Conservation (phyloP, 2,329 filamentous ascomycete genomes). For the Venturia nashicola region DNA sequence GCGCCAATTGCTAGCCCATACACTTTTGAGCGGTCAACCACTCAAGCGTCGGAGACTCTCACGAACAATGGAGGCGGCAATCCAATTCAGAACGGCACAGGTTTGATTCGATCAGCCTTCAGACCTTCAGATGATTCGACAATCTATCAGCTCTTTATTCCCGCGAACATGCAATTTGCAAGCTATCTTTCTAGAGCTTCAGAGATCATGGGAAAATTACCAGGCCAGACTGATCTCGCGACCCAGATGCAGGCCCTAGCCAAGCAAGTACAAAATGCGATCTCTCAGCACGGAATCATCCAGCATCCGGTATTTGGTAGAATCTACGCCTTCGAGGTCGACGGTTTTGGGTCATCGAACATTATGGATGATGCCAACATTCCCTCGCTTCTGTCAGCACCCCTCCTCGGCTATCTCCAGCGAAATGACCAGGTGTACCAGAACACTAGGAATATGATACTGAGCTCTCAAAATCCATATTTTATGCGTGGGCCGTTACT, state of each 20-base stretch:
- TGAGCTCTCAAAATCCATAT: conserved; percentile 35
- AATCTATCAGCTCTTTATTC: conserved; percentile 37
- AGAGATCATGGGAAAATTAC: conserved; percentile 25
- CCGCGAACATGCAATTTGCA: conserved; percentile 59
- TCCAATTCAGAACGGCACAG: conserved; percentile 35
- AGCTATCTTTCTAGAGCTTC: conserved; percentile 44
- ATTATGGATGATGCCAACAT: conserved; percentile 66
- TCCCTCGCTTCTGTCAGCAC: conserved; percentile 52
- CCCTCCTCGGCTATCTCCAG: conserved; percentile 47
- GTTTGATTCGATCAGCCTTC: conserved; percentile 37
- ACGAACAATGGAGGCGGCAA: conserved; percentile 42
- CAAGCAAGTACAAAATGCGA: conserved; percentile 26
- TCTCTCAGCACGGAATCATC: conserved; percentile 33
- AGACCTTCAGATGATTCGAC: conserved; percentile 38
- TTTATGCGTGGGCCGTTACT: conserved; percentile 37
- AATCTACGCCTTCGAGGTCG: conserved; percentile 37
- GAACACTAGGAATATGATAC: conserved; percentile 32
- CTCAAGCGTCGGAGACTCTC: conserved; percentile 34
- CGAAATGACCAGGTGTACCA: conserved; percentile 29
- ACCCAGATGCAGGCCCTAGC: conserved; percentile 46
- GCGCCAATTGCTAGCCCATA: conserved; percentile 32
- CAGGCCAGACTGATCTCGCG: conserved; percentile 42
- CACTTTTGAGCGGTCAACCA: conserved; percentile 31
- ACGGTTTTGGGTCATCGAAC: conserved; percentile 35
- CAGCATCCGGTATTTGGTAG: conserved; percentile 23